phyloP scores from a whole-genome alignment of 805 yeast genomes.

The Tetrapisispora iriomotensis region DNA sequence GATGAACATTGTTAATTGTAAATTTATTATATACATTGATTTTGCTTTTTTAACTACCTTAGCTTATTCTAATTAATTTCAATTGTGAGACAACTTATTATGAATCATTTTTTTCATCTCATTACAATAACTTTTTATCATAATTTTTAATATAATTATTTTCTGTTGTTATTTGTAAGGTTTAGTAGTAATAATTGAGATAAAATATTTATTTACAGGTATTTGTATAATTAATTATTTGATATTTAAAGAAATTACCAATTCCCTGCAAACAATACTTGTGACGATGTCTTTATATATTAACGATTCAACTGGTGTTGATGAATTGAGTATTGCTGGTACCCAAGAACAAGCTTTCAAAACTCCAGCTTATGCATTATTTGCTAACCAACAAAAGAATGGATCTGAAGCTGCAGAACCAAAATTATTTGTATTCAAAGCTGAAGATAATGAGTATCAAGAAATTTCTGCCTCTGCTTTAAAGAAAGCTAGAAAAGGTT shows the following conservation, averaged over 20 bases:
- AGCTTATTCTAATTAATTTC: too few species aligned
- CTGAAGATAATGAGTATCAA: constrained; percentile 39
- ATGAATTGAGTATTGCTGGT: constrained; percentile 50
- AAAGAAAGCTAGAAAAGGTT: constrained; percentile 94
- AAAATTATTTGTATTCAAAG: constrained; percentile 45
- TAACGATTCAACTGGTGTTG: constrained; percentile 64
- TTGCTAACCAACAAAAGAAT: constrained; percentile 26
- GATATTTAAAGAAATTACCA: not conserved
- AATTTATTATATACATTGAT: too few species aligned
- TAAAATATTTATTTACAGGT: not conserved
- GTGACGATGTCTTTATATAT: constrained; percentile 42
- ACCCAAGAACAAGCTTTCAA: constrained; percentile 61
- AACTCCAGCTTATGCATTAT: constrained; percentile 73
- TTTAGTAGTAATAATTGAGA: too few species aligned
- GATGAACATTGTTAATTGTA: too few species aligned
- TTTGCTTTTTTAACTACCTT: too few species aligned
- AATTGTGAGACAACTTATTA: too few species aligned
- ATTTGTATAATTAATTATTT: not conserved
- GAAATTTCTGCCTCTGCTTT: constrained; percentile 85
- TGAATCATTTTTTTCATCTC: too few species aligned
- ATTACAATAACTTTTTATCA: too few species aligned
- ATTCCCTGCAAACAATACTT: not conserved
- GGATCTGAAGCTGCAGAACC: constrained; percentile 34
- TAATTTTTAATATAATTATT: too few species aligned
- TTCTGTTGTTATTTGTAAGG: too few species aligned